phyloP scores from a whole-genome alignment of 2,329 filamentous ascomycete genomes.

The Verticillium nubilum region DNA sequence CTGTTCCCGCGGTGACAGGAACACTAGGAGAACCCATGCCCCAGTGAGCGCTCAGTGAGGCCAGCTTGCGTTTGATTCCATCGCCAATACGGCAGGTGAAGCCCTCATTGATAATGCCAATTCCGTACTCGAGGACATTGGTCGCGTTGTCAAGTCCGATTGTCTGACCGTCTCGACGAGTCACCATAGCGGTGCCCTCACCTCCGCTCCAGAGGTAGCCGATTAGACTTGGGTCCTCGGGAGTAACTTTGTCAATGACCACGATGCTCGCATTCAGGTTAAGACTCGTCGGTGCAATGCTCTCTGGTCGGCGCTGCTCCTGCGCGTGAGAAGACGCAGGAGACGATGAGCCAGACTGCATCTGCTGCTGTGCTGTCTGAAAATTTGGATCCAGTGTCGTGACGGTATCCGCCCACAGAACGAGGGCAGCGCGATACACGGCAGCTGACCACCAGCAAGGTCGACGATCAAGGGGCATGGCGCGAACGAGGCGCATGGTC shows the following conservation, averaged over 20 bases:
- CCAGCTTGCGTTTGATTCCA: slow-evolving; percentile 36
- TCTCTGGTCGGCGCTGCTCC: slow-evolving; percentile 3
- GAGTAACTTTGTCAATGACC: slow-evolving; percentile 33
- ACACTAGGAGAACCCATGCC: slow-evolving; percentile 17
- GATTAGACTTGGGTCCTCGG: slow-evolving; percentile 30
- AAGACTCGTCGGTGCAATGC: background rate
- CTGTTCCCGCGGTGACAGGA: slow-evolving; percentile 3
- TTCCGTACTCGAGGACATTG: slow-evolving; percentile 33
- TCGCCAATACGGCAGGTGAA: slow-evolving; percentile 36
- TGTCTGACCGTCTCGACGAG: slow-evolving; percentile 23
- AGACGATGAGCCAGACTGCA: slow-evolving; percentile 7
- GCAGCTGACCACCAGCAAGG: slow-evolving; percentile 69
- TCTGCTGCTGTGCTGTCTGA: slow-evolving; percentile 16
- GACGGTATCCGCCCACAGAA: slow-evolving; percentile 59
- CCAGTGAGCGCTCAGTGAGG: slow-evolving; percentile 32
- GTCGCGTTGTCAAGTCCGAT: slow-evolving; percentile 30
- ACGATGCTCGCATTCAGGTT: slow-evolving; percentile 11
- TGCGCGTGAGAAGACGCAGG: slow-evolving; percentile 3
- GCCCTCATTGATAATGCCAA: slow-evolving; percentile 32
- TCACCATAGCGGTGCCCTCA: slow-evolving; percentile 25
- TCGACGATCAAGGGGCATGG: slow-evolving; percentile 54
- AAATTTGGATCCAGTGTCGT: slow-evolving; percentile 25
- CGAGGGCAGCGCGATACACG: slow-evolving; percentile 60
- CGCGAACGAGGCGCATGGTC: slow-evolving; percentile 53
- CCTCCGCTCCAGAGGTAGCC: slow-evolving; percentile 32